Conservation (phyloP, 805 yeast species). For the Yarrowia yakushimensis region DNA sequence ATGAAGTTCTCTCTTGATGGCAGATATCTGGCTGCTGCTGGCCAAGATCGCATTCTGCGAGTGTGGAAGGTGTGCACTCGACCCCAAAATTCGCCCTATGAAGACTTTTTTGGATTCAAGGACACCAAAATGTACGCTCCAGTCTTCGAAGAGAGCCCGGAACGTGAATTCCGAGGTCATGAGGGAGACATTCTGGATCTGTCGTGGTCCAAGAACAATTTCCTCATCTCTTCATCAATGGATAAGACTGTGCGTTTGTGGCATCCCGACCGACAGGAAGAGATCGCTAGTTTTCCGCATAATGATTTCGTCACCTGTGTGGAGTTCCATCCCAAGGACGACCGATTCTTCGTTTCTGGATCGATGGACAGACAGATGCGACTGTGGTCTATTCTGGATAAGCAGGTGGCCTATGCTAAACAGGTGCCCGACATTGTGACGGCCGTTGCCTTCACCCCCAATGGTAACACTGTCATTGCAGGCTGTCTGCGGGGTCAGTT, state of each 20-base stretch:
- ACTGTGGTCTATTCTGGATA: conserved; percentile 83
- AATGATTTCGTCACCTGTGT: conserved; percentile 81
- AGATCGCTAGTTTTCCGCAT: conserved; percentile 63
- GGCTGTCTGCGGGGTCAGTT: conserved; percentile 81
- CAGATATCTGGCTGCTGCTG: conserved; percentile 77
- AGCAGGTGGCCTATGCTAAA: conserved; percentile 55
- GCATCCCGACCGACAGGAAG: conserved; percentile 68
- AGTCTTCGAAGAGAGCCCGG: conserved; percentile 68
- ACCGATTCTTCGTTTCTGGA: conserved; percentile 79
- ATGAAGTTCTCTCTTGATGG: conserved; percentile 78
- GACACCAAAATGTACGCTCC: conserved; percentile 55
- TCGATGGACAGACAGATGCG: conserved; percentile 71
- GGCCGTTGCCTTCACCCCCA: conserved; percentile 68
- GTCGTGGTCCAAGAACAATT: conserved; percentile 87
- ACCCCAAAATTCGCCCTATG: conserved; percentile 1
- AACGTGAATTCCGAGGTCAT: conserved; percentile 62
- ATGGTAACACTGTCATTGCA: conserved; percentile 53
- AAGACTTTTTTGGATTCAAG: background rate
- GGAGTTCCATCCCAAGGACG: conserved; percentile 79
- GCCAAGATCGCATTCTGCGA: conserved; percentile 63
- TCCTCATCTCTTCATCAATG: conserved; percentile 75
- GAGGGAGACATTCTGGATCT: conserved; percentile 64
- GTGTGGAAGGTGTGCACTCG: conserved; percentile 65
- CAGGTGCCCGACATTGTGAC: conserved; percentile 69
- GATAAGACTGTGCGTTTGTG: conserved; percentile 80